Evolutionary conservation across 2,329 filamentous ascomycete species (phyloP).

Genomic region (Scedosporium boydii): DNA sequence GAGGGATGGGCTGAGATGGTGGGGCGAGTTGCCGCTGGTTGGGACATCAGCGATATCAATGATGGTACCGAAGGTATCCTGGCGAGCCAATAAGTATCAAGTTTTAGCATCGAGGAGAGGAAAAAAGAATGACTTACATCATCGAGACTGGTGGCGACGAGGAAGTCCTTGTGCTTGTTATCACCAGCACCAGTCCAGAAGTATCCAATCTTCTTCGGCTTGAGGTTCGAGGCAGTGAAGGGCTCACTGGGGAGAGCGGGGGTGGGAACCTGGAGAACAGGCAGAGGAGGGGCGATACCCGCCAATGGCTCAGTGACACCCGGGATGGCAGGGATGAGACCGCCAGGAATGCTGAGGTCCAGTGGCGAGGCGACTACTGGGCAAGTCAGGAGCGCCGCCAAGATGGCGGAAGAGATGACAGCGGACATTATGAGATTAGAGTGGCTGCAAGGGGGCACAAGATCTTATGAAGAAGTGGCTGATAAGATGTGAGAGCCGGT

Average conservation of each 20-base stretch:
- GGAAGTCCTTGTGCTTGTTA: slow-evolving; percentile 49
- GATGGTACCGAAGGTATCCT: slow-evolving; percentile 52
- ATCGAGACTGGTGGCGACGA: slow-evolving; percentile 49
- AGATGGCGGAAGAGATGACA: neutral
- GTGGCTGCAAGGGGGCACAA: neutral
- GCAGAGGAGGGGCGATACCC: slow-evolving; percentile 40
- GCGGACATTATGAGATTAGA: neutral
- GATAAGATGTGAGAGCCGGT: neutral
- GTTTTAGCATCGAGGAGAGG: neutral
- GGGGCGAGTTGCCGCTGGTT: slow-evolving; percentile 49
- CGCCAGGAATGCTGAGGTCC: slow-evolving; percentile 29
- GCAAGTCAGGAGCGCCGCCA: slow-evolving; percentile 1
- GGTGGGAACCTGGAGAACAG: slow-evolving; percentile 50
- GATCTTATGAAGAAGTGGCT: neutral
- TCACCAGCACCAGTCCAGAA: slow-evolving; percentile 55
- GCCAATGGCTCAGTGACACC: slow-evolving; percentile 49
- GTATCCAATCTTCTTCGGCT: slow-evolving; percentile 57
- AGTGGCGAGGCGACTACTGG: slow-evolving; percentile 15
- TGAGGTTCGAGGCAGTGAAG: slow-evolving; percentile 43
- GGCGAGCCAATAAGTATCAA: neutral
- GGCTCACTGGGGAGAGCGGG: slow-evolving; percentile 44
- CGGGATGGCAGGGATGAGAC: slow-evolving; percentile 47
- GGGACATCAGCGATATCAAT: slow-evolving; percentile 49
- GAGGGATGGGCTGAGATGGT: slow-evolving; percentile 43
- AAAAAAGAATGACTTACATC: slow-evolving; percentile 28